Evolutionary conservation across 352 stramenopile genomes (phyloP).

Genomic region (Globisporangium radiosum): DNA sequence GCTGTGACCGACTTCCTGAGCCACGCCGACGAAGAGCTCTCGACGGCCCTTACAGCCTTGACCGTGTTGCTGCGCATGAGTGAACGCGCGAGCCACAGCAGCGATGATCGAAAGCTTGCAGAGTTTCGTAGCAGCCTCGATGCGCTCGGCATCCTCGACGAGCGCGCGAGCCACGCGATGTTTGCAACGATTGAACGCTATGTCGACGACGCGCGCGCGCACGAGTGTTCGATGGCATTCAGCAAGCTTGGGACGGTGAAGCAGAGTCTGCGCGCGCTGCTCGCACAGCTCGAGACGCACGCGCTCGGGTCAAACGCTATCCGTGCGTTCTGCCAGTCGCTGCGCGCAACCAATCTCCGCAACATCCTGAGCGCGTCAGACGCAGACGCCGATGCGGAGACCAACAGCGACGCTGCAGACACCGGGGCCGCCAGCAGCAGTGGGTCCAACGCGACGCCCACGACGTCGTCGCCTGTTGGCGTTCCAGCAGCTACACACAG

Average conservation of each 20-base stretch:
- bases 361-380: constrained; percentile 13
- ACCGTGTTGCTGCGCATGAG: constrained; percentile 72
- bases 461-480: too few species aligned
- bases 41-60: constrained; percentile 65
- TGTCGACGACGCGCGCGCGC: constrained; percentile 15
- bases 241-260: constrained; percentile 46
- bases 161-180: constrained; percentile 47
- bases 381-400: neutral
- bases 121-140: constrained; percentile 64
- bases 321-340: constrained; percentile 34
- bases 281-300: constrained; percentile 47
- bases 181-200: constrained; percentile 28
- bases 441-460: too few species aligned
- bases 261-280: constrained; percentile 46
- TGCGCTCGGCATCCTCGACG: constrained; percentile 59
- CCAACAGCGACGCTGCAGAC: neutral
- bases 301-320: constrained; percentile 41
- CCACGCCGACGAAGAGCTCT: constrained; percentile 70
- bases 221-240: constrained; percentile 38
- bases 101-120: constrained; percentile 47
- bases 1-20: constrained; percentile 64
- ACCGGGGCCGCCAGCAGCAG: neutral
- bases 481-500: neutral
- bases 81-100: constrained; percentile 32
- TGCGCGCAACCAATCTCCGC: constrained; percentile 34